A percentile compares a stretch with the other conserved stretches of the same genome.
These are phyloP conservation scores for Leucaena leucocephala DNA, from an alignment of 306 rosid species.

Conservation along the genomic window DNA sequence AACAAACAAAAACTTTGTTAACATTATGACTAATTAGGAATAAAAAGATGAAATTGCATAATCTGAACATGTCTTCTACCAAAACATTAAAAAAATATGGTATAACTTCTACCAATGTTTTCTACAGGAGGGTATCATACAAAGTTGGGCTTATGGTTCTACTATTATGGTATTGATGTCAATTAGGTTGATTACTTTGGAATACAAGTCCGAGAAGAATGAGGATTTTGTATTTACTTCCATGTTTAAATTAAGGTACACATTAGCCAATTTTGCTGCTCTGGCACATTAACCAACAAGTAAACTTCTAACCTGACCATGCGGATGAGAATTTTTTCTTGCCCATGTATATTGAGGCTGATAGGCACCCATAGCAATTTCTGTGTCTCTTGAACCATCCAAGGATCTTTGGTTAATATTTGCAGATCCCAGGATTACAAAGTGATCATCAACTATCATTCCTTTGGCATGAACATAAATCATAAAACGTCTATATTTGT, in stretches of 20 bases:
- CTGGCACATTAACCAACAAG: constrained; percentile 15
- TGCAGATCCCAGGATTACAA: constrained; percentile 72
- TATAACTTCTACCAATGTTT: too few species aligned
- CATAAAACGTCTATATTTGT: constrained; percentile 65
- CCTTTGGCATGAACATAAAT: constrained; percentile 81
- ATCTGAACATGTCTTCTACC: too few species aligned
- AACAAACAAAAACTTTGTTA: too few species aligned
- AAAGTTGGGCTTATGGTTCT: too few species aligned
- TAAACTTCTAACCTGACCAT: constrained; percentile 61
- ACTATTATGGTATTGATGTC: too few species aligned
- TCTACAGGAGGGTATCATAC: not conserved
- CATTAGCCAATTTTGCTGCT: not conserved
- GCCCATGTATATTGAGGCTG: constrained; percentile 68
- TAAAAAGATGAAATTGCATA: too few species aligned
- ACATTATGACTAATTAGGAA: too few species aligned
- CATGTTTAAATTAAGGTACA: not conserved
- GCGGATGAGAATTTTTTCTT: constrained; percentile 59
- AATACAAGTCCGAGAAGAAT: not conserved
- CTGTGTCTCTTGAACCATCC: constrained; percentile 84
- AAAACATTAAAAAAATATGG: too few species aligned
- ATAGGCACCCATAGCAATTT: constrained; percentile 81
- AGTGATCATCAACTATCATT: constrained; percentile 72
- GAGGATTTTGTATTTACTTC: constrained; percentile 8
- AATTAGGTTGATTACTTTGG: too few species aligned
- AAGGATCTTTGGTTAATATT: constrained; percentile 78